Evolutionary conservation across 495 filamentous ascomycete species (phyloP), one percentile per base, ranked within the genome.

Genomic region (Aspergillus saccharolyticus): DNA sequence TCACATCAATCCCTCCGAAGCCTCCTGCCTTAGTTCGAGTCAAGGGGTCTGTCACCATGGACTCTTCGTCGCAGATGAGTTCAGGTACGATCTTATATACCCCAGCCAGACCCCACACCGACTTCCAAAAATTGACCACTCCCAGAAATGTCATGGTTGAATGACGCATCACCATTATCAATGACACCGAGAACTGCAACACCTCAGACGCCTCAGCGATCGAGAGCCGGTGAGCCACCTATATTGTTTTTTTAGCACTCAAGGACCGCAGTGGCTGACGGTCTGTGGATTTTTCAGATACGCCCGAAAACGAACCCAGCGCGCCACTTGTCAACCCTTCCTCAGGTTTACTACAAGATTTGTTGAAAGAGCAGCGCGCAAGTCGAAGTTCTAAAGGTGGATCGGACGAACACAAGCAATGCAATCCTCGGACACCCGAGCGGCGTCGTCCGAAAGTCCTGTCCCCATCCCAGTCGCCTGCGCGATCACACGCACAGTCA

Each of bases 291-390:
- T 15, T 42, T 17, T 15, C 44, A 74, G 71, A 56, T 56, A 72
- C 69, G 4, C 66, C 66, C 6, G 70, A 74, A 14, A 56, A 56
- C 4, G 63, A 39, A 15, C 33, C 58, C 17, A 64, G 64, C 4
- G 63, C 70, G 2, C 63, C 72, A 24, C 53, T 73, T 0, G 73
- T 76, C 3, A 79, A 80, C 39, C 77, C 78, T 5, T 69, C 73
- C 0, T 81, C 78, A 0, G 67, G 64, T 17, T 62, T 81, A 0
- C 53, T 81, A 20, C 77, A 80, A 46, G 78, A 74, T 57, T 59
- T 79, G 33, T 58, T 81, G 12, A 77, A 78, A 54, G 78, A 81
- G 63, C 74, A 77, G 52, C 74, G 75, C 10, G 72, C 74, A 5
- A 70, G 69, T 47, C 72, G 74, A 58, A 64, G 63, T 33, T 69